These are phyloP conservation scores for Amphirosellinia nigrospora DNA, from an alignment of 495 filamentous ascomycete species.

Conservation along the genomic window DNA sequence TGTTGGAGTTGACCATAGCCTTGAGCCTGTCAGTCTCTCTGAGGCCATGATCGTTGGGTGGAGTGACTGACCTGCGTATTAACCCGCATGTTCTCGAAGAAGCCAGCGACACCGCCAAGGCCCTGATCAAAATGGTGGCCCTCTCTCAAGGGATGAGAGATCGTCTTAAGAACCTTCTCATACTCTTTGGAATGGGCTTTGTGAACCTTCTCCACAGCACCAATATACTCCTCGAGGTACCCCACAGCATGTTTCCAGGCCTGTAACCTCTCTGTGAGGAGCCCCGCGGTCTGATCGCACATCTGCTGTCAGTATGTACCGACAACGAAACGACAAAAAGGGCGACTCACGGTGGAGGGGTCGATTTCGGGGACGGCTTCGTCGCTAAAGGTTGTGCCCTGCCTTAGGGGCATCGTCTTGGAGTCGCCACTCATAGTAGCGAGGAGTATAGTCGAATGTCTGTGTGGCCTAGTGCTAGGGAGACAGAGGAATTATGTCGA, in stretches of 20 bases:
- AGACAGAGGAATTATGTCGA: neutral
- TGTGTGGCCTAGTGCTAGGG: neutral
- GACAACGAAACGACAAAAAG: conserved; percentile 12
- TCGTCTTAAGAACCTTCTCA: conserved; percentile 92
- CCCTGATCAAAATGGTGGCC: conserved; percentile 90
- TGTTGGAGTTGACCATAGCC: conserved; percentile 83
- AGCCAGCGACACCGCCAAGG: conserved; percentile 79
- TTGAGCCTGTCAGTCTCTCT: conserved; percentile 37
- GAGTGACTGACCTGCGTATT: conserved; percentile 76
- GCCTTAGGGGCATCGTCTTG: conserved; percentile 60
- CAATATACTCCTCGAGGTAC: conserved; percentile 89
- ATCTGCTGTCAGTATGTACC: conserved; percentile 23
- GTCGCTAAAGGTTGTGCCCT: conserved; percentile 59
- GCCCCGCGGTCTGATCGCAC: conserved; percentile 64
- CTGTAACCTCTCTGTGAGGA: conserved; percentile 82
- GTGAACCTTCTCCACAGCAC: conserved; percentile 80
- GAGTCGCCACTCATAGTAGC: conserved; percentile 44
- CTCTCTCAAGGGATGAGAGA: conserved; percentile 83
- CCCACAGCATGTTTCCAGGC: conserved; percentile 95
- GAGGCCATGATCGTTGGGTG: neutral
- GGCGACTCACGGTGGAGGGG: conserved; percentile 69
- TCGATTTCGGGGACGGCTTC: conserved; percentile 77
- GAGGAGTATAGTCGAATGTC: neutral
- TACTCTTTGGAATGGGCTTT: conserved; percentile 90
- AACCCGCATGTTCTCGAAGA: conserved; percentile 90